Conservation (phyloP, 2,329 filamentous ascomycete genomes). For the Colletotrichum eremochloae region DNA sequence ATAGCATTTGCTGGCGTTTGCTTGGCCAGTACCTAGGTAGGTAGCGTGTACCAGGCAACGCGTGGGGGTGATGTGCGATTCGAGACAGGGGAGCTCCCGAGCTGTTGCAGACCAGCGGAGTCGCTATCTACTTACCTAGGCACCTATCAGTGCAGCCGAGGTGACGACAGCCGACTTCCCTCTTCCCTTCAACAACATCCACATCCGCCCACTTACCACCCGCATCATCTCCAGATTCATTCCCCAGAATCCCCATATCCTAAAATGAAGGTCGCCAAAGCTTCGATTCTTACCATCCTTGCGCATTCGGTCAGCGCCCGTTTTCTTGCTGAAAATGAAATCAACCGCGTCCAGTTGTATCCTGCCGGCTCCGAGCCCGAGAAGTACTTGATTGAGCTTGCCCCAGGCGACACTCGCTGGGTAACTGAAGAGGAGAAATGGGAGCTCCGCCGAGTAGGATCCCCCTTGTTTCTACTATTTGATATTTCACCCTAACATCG, state of each 20-base stretch:
- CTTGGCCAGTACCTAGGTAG: not conserved
- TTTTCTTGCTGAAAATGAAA: conserved; percentile 67
- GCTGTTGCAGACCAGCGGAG: conserved; percentile 16
- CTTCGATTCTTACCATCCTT: conserved; percentile 67
- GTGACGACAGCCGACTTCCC: conserved; percentile 18
- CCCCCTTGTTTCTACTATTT: not conserved
- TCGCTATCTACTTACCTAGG: conserved; percentile 4
- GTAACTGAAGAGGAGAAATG: conserved; percentile 97
- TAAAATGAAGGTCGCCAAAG: conserved; percentile 66
- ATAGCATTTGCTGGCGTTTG: conserved; percentile 11
- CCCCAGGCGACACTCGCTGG: conserved; percentile 86
- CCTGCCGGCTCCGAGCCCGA: conserved; percentile 60
- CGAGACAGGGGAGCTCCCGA: conserved; percentile 20
- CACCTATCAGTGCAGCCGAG: conserved; percentile 14
- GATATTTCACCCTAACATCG: not conserved
- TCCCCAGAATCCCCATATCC: not conserved
- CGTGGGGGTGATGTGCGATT: conserved; percentile 14
- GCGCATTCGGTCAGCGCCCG: conserved; percentile 68
- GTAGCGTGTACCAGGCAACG: not conserved
- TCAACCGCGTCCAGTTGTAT: conserved; percentile 63
- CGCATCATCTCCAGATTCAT: conserved; percentile 23
- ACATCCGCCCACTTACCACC: conserved; percentile 24
- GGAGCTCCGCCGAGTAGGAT: conserved; percentile 82
- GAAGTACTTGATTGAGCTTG: conserved; percentile 83
- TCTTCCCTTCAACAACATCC: conserved; percentile 26